Base-by-base conservation (phyloP, 768 basidiomycete species). In the Boletus rubescentipes region DNA sequence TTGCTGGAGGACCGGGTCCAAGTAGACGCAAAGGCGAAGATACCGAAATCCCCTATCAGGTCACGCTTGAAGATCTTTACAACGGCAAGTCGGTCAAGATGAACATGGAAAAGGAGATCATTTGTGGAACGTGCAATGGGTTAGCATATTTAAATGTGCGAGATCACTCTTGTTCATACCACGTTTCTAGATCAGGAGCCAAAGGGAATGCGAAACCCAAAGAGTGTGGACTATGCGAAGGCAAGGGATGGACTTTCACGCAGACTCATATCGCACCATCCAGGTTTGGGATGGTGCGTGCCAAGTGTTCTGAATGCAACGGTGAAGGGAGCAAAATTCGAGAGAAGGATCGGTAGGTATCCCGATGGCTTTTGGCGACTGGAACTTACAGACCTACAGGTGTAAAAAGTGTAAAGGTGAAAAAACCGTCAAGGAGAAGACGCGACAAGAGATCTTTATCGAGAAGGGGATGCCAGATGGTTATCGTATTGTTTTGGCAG, bases 341-440 rank as follows among this genome's bases (percentile, higher is more conserved):
- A 54, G 91, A 93, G 61, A 93, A 93, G 64, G 93, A 95, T 62
- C 76, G 85, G 91, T 91, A 59, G 18, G 79, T 64, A 43, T 40
- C 44, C 14, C 9, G 41, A 15, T 53, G 2, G 38, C 34, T 45
- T 18, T 30, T 20, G 30, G 32, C 37, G 20, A 43, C 41, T 23
- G 30, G 18, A 15, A 44, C 57, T 59, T 18, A 62, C 23, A 37
- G 47, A 23, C 32, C 7, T 18, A 18, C 64, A 96, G 94, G 60
- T 98, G 95, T 73, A 98, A 95, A 73, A 96, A 92, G 67, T 98
- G 96, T 73, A 93, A 94, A 64, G 96, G 94, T 5, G 80, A 82
- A 48, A 88, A 86, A 68, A 87, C 85, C 0, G 80, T 89, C 40
- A 85, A 88, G 58, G 93, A 96, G 67, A 97, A 93, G 77, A 91